These are phyloP conservation scores for Chaetomiaceae sp. DNA, from an alignment of 2,329 filamentous ascomycete species.

Conservation along the genomic window DNA sequence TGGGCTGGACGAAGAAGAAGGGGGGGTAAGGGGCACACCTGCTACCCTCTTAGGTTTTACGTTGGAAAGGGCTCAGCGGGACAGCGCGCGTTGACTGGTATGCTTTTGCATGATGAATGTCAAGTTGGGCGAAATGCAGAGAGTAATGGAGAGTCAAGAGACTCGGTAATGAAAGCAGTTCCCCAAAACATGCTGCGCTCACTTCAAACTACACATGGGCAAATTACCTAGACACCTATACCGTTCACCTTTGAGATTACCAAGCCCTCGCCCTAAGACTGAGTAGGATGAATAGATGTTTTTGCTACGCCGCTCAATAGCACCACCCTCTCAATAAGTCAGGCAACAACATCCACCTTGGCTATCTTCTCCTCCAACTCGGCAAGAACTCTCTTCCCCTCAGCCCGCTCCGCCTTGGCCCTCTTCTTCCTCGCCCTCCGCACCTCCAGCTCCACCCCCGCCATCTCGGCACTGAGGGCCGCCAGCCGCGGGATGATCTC, in stretches of 20 bases:
- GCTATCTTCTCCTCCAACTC: conserved; percentile 6
- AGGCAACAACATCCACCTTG: not conserved
- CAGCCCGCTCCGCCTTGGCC: conserved; percentile 42
- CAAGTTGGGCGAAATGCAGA: not conserved
- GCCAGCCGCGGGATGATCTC: conserved; percentile 54
- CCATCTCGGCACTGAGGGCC: conserved; percentile 57
- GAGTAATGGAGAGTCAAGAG: not conserved
- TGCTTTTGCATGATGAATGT: not conserved
- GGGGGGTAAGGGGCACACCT: not conserved
- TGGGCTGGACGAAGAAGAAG: not conserved
- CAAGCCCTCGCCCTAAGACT: too few relatives aligned
- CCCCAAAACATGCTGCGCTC: too few relatives aligned
- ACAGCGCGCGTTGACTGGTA: not conserved
- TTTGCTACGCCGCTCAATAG: too few relatives aligned
- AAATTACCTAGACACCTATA: too few relatives aligned
- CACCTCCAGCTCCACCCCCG: conserved; percentile 63
- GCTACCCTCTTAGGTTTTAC: not conserved
- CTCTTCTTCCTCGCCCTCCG: conserved; percentile 55
- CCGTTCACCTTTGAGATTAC: not conserved
- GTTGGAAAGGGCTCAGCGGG: conserved; percentile 7
- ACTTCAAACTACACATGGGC: too few relatives aligned
- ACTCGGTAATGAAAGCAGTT: conserved; percentile 1
- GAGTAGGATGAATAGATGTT: too few relatives aligned
- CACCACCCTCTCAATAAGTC: too few relatives aligned
- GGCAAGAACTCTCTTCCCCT: conserved; percentile 28